Conservation (phyloP, 805 yeast species). For the Metschnikowia gruessii region DNA sequence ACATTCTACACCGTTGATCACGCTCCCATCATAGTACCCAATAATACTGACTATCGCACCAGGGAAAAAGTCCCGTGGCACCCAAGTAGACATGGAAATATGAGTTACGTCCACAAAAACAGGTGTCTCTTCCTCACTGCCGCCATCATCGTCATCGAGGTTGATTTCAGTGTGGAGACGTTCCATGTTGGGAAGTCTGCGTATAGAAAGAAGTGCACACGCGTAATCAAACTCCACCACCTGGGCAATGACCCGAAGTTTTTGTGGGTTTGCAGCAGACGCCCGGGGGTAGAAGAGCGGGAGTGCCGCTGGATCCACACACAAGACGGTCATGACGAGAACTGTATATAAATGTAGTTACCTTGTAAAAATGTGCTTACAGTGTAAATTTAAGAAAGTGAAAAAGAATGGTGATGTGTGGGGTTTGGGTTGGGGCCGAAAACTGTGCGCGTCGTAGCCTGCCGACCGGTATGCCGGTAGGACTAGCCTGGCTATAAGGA, state of each 20-base stretch:
- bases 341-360: too few relatives aligned
- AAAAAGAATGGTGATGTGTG: neutral
- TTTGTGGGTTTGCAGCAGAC: constrained; percentile 17
- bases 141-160: constrained; percentile 11
- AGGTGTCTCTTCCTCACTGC: neutral
- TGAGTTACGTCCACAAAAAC: constrained; percentile 10
- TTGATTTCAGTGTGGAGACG: constrained; percentile 14
- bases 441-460: too few relatives aligned
- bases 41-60: constrained; percentile 30
- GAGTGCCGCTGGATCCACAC: constrained; percentile 28
- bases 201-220: constrained; percentile 16
- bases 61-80: neutral
- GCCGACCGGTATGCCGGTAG: too few relatives aligned
- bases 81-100: neutral
- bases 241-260: constrained; percentile 32
- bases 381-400: too few relatives aligned
- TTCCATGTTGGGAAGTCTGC: constrained; percentile 21
- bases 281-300: constrained; percentile 25
- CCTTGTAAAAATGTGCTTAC: too few relatives aligned
- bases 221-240: constrained; percentile 21
- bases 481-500: too few relatives aligned
- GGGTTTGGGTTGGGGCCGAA: too few relatives aligned
- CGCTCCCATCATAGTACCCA: constrained; percentile 32
- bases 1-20: constrained; percentile 25
- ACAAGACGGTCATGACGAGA: constrained; percentile 28